Evolutionary conservation across 2,329 filamentous ascomycete genomes (phyloP).

Genomic region (Fusarium sp.): DNA sequence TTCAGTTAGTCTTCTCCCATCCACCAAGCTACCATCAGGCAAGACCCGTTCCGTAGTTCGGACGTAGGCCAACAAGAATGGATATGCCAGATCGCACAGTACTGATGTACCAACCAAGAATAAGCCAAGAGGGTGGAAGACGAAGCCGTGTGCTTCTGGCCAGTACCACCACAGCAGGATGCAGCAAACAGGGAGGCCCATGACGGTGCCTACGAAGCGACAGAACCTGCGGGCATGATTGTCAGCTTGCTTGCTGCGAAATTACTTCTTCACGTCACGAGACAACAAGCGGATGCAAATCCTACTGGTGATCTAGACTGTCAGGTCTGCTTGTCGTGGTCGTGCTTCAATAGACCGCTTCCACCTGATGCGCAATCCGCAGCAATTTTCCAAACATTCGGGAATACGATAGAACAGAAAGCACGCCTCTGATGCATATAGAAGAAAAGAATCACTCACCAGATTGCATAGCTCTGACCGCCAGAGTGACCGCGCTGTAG

Average conservation of each 20-base stretch:
- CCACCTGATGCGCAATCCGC: slow-evolving; percentile 27
- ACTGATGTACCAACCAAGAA: slow-evolving; percentile 56
- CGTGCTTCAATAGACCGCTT: slow-evolving; percentile 3
- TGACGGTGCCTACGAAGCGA: slow-evolving; percentile 56
- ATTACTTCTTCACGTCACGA: slow-evolving; percentile 10
- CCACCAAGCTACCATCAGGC: slow-evolving; percentile 53
- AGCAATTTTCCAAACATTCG: slow-evolving; percentile 10
- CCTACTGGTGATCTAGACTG: neutral
- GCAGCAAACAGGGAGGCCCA: slow-evolving; percentile 55
- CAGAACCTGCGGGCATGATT: slow-evolving; percentile 53
- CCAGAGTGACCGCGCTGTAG: slow-evolving; percentile 60
- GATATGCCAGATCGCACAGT: slow-evolving; percentile 59
- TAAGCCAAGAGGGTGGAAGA: slow-evolving; percentile 56
- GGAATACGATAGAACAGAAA: slow-evolving; percentile 5
- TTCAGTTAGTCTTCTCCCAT: slow-evolving; percentile 26
- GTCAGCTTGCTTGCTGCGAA: slow-evolving; percentile 28
- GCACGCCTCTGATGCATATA: slow-evolving; percentile 26
- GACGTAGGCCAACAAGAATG: slow-evolving; percentile 56
- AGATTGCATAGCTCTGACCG: slow-evolving; percentile 61
- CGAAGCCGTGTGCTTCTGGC: slow-evolving; percentile 63
- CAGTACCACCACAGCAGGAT: slow-evolving; percentile 61
- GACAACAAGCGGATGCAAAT: neutral
- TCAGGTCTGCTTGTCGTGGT: neutral
- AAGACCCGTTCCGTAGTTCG: slow-evolving; percentile 54
- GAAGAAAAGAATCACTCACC: slow-evolving; percentile 54